Evolutionary conservation across 139 green algal genomes (phyloP).

Genomic region (Auxenochlorella pyrenoidosa): DNA sequence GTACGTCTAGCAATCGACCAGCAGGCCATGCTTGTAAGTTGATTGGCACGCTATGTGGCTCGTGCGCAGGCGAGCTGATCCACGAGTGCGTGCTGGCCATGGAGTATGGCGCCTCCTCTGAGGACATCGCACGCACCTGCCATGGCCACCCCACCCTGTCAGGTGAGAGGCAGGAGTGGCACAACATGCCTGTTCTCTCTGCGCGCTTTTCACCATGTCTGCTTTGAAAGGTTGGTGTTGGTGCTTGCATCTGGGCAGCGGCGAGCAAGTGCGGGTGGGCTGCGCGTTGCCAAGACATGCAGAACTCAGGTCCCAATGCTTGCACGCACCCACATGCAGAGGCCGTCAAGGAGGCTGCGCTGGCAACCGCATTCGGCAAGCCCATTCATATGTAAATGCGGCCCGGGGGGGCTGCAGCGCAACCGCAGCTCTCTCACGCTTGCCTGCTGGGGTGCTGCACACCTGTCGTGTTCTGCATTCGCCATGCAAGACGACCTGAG

Average conservation of each 20-base stretch:
- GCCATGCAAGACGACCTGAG: no score
- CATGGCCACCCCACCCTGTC: slow-evolving; percentile 97
- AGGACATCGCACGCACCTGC: slow-evolving; percentile 97
- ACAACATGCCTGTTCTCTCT: not conserved
- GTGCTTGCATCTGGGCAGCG: not conserved
- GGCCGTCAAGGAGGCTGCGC: slow-evolving; percentile 24
- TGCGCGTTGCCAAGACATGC: no score
- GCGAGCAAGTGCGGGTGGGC: no score
- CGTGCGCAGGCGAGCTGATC: slow-evolving; percentile 90
- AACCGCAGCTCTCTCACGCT: no score
- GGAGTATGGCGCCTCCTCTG: slow-evolving; percentile 89
- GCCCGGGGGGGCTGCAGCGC: not conserved
- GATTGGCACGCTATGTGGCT: no score
- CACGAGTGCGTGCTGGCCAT: slow-evolving; percentile 91
- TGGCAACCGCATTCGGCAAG: slow-evolving; percentile 18
- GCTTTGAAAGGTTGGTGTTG: not conserved
- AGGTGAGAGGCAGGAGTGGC: not conserved
- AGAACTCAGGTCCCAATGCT: no score
- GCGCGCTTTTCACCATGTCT: not conserved
- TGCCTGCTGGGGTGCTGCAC: no score
- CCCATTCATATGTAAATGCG: slow-evolving; percentile 1
- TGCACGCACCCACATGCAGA: not conserved
- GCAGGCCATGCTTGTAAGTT: no score
- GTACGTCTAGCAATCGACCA: not conserved
- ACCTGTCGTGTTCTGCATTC: no score